A percentile compares a stretch with the other conserved stretches of the same genome.
Evolutionary conservation across 176 grass and related monocot species (phyloP).

Genomic region (Hordeum marinum): DNA sequence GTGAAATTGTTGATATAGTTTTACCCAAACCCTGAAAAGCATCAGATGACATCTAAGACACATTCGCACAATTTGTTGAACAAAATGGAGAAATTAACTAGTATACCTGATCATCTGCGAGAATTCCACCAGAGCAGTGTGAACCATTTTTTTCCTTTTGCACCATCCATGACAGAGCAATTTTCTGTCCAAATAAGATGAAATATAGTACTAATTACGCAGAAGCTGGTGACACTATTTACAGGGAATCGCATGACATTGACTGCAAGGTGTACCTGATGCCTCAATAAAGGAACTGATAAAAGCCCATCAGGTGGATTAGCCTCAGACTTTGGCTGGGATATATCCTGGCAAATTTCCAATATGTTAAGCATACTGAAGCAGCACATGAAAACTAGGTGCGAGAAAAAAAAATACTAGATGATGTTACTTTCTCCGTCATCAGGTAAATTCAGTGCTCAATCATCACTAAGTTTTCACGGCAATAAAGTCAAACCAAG

Average conservation of each 20-base stretch:
- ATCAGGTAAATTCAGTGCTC: neutral
- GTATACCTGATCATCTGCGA: constrained; percentile 97
- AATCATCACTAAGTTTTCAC: neutral
- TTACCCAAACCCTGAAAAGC: constrained; percentile 87
- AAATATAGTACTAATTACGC: constrained; percentile 21
- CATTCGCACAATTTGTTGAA: constrained; percentile 7
- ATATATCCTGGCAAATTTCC: constrained; percentile 69
- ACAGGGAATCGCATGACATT: constrained; percentile 1
- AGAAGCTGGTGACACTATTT: constrained; percentile 13
- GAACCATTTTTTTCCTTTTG: constrained; percentile 72
- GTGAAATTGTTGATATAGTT: constrained; percentile 91
- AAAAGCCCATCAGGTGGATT: constrained; percentile 82
- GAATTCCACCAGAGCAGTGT: constrained; percentile 92
- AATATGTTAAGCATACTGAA: constrained; percentile 32
- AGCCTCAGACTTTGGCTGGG: constrained; percentile 78
- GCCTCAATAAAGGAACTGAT: constrained; percentile 84
- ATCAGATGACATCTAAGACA: constrained; percentile 26
- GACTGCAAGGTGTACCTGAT: constrained; percentile 54
- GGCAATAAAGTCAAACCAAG: neutral
- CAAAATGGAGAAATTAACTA: neutral
- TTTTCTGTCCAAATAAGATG: constrained; percentile 50
- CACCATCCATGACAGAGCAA: constrained; percentile 97
- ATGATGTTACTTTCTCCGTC: neutral
- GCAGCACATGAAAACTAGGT: constrained; percentile 16
- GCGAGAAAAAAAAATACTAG: neutral